Conservation (phyloP, 2,329 filamentous ascomycete species). For the Ophiostoma australiae region DNA sequence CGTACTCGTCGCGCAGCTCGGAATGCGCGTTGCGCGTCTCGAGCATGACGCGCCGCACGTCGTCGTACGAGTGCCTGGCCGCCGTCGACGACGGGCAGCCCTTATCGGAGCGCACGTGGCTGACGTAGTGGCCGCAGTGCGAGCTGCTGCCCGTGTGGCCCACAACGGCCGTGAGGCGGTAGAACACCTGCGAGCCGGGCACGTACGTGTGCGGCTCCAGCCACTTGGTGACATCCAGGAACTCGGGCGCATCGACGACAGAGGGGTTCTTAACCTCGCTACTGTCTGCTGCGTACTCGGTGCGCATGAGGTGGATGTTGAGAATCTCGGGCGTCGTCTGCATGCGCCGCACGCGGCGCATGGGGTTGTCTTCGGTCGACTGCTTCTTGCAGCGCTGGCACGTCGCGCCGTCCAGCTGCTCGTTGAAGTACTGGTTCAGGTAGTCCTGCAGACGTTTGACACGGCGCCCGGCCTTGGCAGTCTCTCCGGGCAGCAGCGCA, state of each 20-base stretch:
- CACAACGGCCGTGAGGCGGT: constrained; percentile 26
- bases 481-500: background rate
- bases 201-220: constrained; percentile 25
- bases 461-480: no score
- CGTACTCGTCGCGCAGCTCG: background rate
- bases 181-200: constrained; percentile 20
- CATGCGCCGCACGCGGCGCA: constrained; percentile 17
- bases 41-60: constrained; percentile 14
- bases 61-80: background rate
- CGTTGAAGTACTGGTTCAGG: background rate
- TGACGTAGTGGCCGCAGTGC: constrained; percentile 24
- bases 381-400: constrained; percentile 21
- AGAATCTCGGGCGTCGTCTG: constrained; percentile 26
- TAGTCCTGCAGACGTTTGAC: background rate
- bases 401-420: background rate
- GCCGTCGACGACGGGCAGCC: background rate
- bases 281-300: background rate
- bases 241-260: constrained; percentile 22
- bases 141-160: constrained; percentile 19
- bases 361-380: background rate
- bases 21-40: background rate
- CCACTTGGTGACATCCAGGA: constrained; percentile 26
- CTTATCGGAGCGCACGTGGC: constrained; percentile 21
- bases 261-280: background rate
- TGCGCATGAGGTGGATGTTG: constrained; percentile 20